Evolutionary conservation across 108 stramenopile genomes (phyloP), one percentile per base, ranked within the genome.

Genomic region (Craspedostauros australis): DNA sequence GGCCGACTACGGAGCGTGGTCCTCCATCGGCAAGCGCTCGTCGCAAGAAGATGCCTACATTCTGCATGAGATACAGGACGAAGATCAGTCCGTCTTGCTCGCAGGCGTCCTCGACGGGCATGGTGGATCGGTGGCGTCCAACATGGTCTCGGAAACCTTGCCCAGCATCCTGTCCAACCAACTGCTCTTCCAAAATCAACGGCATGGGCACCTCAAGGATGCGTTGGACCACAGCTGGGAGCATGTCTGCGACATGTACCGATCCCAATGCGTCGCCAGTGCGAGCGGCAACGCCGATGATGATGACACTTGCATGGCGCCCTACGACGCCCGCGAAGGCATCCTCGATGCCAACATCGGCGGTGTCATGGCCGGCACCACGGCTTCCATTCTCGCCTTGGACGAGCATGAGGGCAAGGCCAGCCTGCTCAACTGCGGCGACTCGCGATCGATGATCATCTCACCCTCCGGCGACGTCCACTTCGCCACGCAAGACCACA

Each of bases 61-160:
- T 14, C 57, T 85, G 14, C 77, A 82, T 29, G 80, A 86, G 24
- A 79, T 86, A 22, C 72, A 82, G 33, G 61, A 70, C 46, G 43
- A 52, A 21, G 64, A 77, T 38, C 46, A 61, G 27, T 68, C 76
- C 38, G 63, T 80, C 4, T 44, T 86, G 5, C 36, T 90, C 2
- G 70, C 80, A n/a, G 88, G 82, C 20, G 82, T 90, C 3, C 71
- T 84, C 68, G 88, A 90, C 66, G 88, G 88, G 9, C 88, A 90
- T 40, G 79, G 80, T 1, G 88, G 88, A 16, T 68, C 47, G 12
- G 76, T 74, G 7, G 88, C 88, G 22, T 68, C 79, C 39, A 57
- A 75, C 45, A 50, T 60, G 4, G 73, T 80, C 22, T 64, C 80
- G 14, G 46, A 66, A 36, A 45, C 74, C 5, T 37, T 86, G 18